These are phyloP conservation scores for Theobroma cacao DNA, from an alignment of 345 rosid species.

Conservation along the genomic window DNA sequence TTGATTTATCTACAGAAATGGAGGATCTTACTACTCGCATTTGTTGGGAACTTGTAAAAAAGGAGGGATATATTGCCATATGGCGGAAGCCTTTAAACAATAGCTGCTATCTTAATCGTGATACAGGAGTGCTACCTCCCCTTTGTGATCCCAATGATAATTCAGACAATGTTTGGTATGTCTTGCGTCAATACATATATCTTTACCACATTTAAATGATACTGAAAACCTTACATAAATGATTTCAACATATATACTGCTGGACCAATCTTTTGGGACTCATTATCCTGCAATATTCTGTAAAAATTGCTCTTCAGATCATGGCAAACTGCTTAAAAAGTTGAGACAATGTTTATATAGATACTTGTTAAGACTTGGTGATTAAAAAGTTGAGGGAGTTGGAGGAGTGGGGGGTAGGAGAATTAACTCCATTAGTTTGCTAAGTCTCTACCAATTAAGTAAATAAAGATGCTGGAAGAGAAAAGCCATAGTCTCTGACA, in stretches of 20 bases:
- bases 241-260: not conserved
- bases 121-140: constrained; percentile 43
- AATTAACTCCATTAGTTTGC: not conserved
- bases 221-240: too few species aligned
- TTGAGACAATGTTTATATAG: too few species aligned
- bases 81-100: constrained; percentile 66
- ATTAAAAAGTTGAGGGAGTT: not conserved
- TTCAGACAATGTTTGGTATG: constrained; percentile 63
- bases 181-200: not conserved
- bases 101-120: constrained; percentile 49
- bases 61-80: constrained; percentile 55
- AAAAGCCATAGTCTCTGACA: not conserved
- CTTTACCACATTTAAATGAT: not conserved
- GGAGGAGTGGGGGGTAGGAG: not conserved
- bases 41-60: constrained; percentile 63
- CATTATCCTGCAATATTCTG: constrained; percentile 1
- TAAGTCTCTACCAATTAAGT: not conserved
- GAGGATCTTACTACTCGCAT: constrained; percentile 41
- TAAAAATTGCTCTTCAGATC: constrained; percentile 1
- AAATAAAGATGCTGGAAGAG: not conserved
- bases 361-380: not conserved
- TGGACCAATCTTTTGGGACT: not conserved
- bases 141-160: constrained; percentile 47
- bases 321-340: not conserved
- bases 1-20: constrained; percentile 45